Base-by-base conservation (phyloP, 768 basidiomycete genomes). In the Leucocoprinus birnbaumii region DNA sequence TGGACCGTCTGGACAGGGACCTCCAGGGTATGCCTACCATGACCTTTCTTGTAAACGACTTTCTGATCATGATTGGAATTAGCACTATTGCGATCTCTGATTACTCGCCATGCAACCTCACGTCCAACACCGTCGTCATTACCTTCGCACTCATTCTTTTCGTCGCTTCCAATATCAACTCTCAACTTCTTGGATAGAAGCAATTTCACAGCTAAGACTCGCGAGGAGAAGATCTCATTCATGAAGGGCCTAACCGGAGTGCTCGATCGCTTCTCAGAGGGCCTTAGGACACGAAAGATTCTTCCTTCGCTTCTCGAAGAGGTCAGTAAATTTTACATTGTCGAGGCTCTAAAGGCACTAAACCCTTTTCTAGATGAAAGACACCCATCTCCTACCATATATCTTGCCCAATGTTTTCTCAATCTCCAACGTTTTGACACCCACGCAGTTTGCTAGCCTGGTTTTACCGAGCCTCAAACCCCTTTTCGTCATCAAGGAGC, bases 201-300 rank as follows among this genome's bases (percentile, higher is more conserved):
- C 3, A 96, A 88, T 55, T 99, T 98, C 66, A 91, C 94, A 0
- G 84, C 92, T 0, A 97, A 98, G 70, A 87, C 94, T 2, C 75
- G 88, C 53, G 96, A 98, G 72, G 97, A 98, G 66, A 98, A 98
- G 67, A 87, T 97, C 24, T 90, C 91, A 0, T 98, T 98, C 68
- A 89, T 98, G 84, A 92, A 92, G 67, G 95, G 96, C 0, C 72
- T 98, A 18, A 79, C 87, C 1, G 65, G 79, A 48, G 94, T 98
- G 6, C 71, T 98, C 35, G 84, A 85, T 53, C 84, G 79, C 44
- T 98, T 99, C 69, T 89, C 90, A 8, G 92, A 94, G 62, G 88
- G 94, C 14, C 74, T 98, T 52, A 80, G 86, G 49, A 87, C 80
- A 53, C 82, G 94, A 21, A 98, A 98, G 67, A 89, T 98, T 47